A percentile compares a stretch with the other conserved stretches of the same genome.
These are phyloP conservation scores for Leptographium procerum DNA, from an alignment of 2,329 filamentous ascomycete genomes.

Conservation along the genomic window DNA sequence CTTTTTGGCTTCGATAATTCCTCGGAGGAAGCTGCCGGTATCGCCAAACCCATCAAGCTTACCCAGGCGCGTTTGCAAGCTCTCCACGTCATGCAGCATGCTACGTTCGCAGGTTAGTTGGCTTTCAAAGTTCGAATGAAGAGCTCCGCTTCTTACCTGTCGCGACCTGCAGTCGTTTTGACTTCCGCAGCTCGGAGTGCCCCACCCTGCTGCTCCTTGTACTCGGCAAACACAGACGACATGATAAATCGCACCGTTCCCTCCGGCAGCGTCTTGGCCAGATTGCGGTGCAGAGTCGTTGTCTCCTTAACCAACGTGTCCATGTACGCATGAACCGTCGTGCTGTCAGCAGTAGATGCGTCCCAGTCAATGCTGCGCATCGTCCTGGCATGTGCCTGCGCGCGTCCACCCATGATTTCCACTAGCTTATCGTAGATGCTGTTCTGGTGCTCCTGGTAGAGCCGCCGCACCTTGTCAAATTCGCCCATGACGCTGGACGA, in stretches of 20 bases:
- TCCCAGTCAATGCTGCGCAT: conserved; percentile 73
- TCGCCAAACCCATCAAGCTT: conserved; percentile 73
- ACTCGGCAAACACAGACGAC: conserved; percentile 71
- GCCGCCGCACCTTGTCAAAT: conserved; percentile 75
- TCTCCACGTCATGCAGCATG: conserved; percentile 65
- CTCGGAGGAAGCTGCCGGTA: conserved; percentile 56
- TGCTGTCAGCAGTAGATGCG: conserved; percentile 7
- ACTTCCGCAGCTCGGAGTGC: conserved; percentile 56
- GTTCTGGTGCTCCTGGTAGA: conserved; percentile 80
- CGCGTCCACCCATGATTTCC: conserved; percentile 79
- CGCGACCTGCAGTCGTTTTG: conserved; percentile 54
- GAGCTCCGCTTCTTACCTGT: conserved; percentile 54
- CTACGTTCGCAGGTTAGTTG: conserved; percentile 29
- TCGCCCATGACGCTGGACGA: conserved; percentile 56
- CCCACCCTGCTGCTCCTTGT: conserved; percentile 66
- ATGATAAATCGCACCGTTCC: conserved; percentile 72
- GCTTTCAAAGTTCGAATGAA: not conserved
- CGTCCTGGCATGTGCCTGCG: conserved; percentile 59
- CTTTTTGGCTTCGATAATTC: conserved; percentile 51
- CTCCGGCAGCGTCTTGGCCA: conserved; percentile 72
- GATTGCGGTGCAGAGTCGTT: conserved; percentile 67
- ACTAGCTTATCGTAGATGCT: conserved; percentile 88
- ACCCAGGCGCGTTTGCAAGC: conserved; percentile 57
- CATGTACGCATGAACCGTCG: conserved; percentile 58
- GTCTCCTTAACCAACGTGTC: conserved; percentile 82